Conservation (phyloP, 345 rosid genomes). For the Ceriops zippeliana region DNA sequence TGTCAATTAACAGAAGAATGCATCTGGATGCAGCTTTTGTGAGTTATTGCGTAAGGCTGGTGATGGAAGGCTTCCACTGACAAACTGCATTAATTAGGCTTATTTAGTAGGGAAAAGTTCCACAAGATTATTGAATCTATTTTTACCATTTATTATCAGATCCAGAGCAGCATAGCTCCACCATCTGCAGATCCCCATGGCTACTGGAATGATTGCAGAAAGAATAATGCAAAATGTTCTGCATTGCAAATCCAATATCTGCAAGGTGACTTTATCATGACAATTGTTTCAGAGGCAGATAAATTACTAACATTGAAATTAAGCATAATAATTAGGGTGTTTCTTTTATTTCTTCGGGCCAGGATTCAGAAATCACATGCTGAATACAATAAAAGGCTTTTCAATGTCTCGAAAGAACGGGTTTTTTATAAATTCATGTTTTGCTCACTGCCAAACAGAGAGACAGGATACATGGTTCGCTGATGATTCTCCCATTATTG, state of each 20-base stretch:
- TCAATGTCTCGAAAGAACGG: constrained; percentile 70
- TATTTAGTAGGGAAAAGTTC: not conserved
- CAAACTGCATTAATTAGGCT: not conserved
- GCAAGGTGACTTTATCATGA: constrained; percentile 51
- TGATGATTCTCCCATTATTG: constrained; percentile 66
- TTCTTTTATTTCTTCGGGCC: constrained; percentile 12
- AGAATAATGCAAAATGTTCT: constrained; percentile 69
- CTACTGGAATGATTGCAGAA: constrained; percentile 74
- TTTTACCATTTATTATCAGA: constrained; percentile 40
- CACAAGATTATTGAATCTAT: not conserved
- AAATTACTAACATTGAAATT: not conserved
- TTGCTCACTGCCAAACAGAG: constrained; percentile 95
- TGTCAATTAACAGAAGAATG: not conserved
- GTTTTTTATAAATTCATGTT: constrained; percentile 84
- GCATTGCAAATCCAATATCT: constrained; percentile 60
- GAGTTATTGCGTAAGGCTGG: not conserved
- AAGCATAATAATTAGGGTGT: not conserved
- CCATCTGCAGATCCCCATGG: constrained; percentile 86
- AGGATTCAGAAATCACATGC: constrained; percentile 88
- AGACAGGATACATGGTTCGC: constrained; percentile 97
- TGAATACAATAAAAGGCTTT: constrained; percentile 55
- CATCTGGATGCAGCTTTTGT: not conserved
- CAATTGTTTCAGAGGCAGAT: not conserved
- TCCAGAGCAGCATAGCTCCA: constrained; percentile 91
- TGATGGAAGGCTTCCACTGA: not conserved